phyloP scores from a whole-genome alignment of 441 rosid species.

The Dalechampia spathulata region DNA sequence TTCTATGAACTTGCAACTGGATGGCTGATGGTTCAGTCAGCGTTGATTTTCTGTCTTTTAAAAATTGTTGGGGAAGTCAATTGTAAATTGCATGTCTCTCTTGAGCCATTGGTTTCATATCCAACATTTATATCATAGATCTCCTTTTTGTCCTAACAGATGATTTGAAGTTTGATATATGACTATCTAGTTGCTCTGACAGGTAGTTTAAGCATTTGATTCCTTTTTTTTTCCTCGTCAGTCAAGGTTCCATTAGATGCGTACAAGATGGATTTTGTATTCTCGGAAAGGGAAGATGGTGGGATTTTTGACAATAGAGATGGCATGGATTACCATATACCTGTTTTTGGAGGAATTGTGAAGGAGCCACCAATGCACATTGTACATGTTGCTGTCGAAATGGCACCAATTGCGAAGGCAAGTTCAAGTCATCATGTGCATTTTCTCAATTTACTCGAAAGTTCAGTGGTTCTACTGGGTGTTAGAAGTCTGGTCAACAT shows the following conservation, averaged over 20 bases:
- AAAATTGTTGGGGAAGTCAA: background rate
- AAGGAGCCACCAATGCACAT: slow-evolving; percentile 92
- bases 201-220: background rate
- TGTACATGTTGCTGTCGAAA: slow-evolving; percentile 93
- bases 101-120: background rate
- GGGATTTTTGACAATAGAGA: slow-evolving; percentile 74
- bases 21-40: background rate
- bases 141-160: background rate
- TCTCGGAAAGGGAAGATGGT: slow-evolving; percentile 87
- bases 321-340: slow-evolving; percentile 84
- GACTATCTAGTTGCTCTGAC: background rate
- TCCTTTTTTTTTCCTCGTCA: slow-evolving; percentile 29
- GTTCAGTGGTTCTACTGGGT: background rate
- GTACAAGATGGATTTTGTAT: slow-evolving; percentile 94
- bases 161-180: background rate
- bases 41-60: background rate
- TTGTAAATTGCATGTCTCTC: too few relatives aligned
- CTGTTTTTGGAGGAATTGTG: slow-evolving; percentile 63
- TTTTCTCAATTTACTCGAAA: background rate
- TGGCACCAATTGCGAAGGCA: slow-evolving; percentile 99
- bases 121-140: background rate
- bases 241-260: slow-evolving; percentile 94
- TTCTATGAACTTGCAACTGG: background rate
- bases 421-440: background rate
- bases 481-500: background rate